Evolutionary conservation across 768 basidiomycete species (phyloP).

Genomic region (Leccinum longicurvipes): DNA sequence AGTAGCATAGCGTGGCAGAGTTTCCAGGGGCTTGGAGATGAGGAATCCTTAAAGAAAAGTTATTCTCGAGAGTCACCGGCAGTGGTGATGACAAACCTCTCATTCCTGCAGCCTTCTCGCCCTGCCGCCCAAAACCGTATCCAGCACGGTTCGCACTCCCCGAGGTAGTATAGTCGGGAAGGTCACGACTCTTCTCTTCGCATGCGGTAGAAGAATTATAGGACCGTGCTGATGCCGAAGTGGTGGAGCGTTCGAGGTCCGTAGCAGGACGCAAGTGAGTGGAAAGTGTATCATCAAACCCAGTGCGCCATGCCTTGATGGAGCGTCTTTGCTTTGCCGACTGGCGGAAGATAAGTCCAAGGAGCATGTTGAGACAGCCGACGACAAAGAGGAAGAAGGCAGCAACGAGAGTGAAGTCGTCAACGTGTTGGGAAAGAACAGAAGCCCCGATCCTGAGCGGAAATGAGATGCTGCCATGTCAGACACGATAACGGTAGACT

Average conservation of each 20-base stretch:
- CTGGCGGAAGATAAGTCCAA: conserved; percentile 70
- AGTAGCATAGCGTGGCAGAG: conserved; percentile 56
- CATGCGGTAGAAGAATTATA: conserved; percentile 27
- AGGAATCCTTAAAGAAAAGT: conserved; percentile 41
- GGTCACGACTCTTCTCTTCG: conserved; percentile 27
- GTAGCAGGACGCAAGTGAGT: conserved; percentile 32
- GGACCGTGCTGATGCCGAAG: conserved; percentile 23
- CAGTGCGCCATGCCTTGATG: conserved; percentile 60
- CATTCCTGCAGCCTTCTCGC: conserved; percentile 66
- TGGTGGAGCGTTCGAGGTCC: conserved; percentile 23
- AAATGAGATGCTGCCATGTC: conserved; percentile 7
- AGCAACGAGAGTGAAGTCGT: conserved; percentile 84
- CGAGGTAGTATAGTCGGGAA: conserved; percentile 19
- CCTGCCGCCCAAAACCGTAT: conserved; percentile 78
- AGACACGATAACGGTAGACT: conserved; percentile 27
- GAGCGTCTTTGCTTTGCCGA: conserved; percentile 60
- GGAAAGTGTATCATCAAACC: conserved; percentile 50
- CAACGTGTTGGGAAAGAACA: conserved; percentile 74
- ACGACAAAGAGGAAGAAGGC: conserved; percentile 91
- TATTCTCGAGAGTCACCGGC: conserved; percentile 1
- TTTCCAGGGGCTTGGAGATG: conserved; percentile 59
- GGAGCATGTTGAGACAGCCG: conserved; percentile 84
- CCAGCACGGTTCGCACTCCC: conserved; percentile 41
- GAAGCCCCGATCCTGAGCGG: conserved; percentile 58
- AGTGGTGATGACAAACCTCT: conserved; percentile 39